Evolutionary conservation across 2,329 filamentous ascomycete species (phyloP), one percentile per base, ranked within the genome.

Genomic region (Calonectria montana): DNA sequence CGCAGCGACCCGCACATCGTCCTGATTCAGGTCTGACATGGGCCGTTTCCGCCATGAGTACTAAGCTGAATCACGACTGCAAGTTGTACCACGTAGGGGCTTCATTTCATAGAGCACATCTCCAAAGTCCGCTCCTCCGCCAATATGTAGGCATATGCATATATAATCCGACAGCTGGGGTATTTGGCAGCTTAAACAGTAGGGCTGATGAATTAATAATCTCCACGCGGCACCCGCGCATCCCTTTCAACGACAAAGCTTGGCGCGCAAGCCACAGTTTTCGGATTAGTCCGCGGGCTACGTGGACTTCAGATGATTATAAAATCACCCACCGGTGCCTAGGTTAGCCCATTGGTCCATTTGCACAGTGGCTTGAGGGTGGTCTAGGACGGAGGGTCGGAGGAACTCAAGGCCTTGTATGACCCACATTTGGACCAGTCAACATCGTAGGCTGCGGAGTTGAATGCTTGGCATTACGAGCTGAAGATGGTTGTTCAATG

Each of bases 91-190:
- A 16, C 16, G 29, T 9, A 9, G 15, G 4, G 3, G 23, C 37
- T 45, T 16, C 35, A 37, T 21, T n/a, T 23, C 2, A 27, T 41
- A 18, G 29, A 29, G 12, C n/a, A 31, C 10, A 55, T 23, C 13
- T 21, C 50, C 55, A 63, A 78, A 78, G 76, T 78, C 75, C 75
- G 76, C 76, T 74, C 62, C 69, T 74, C 74, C 75, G 75, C 76
- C 25, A 37, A 65, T 29, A 0, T 27, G 16, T 29, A 48, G 25
- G 29, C 61, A 65, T 59, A 16, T 25, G 62, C 43, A 25, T 12
- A 23, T n/a, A 55, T 61, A 61, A 65, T 65, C 50, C 41, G 31
- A 65, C 48, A 21, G 18, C 9, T n/a, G 16, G 50, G 21, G 10
- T 8, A 18, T 61, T 25, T 23, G 25, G 9, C 25, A 63, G 15